Base-by-base conservation (phyloP, 2,329 filamentous ascomycete genomes). In the Aspergillus quadricinctus region DNA sequence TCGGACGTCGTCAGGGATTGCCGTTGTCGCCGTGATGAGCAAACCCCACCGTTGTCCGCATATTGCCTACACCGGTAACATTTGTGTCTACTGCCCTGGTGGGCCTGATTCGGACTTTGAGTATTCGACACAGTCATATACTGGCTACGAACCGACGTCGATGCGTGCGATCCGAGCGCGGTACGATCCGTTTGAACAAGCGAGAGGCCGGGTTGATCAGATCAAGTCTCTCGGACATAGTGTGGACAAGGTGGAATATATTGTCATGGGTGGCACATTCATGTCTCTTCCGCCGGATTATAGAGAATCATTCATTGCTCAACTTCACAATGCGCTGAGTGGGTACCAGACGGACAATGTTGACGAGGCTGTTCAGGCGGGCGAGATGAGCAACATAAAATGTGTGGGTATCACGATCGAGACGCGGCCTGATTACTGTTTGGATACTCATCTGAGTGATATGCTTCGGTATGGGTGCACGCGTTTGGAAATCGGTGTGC, bases 381-480 rank as follows among this genome's bases (percentile, higher is more conserved):
- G 92, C 52, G 92, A 96, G 76, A 94, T 96, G 89, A 96, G 92
- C 72, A 96, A 92, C 67, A 88, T 93, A 71, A 99, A 99, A 74
- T 99, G 94, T 67, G 94, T 99, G 11, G 94, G 94, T 53, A 97
- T 99, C 69, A 99, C 94, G 1, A 99, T 99, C 67, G 94, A 99
- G 77, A 99, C 94, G 3, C 82, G 94, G 35, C 94, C 94, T 0
- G 94, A 99, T 72, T 99, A 99, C 77, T 99, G 94, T 68, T 78
- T 97, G 56, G 92, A 96, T 65, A 90, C 91, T n/a, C 94, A 99
- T 73, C 80, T 99, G 31, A 92, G 90, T 28, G 90, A 89, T 66
- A 99, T 99, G 94, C 80, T 99, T 52, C 86, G 93, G n/a, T 99
- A 99, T 68, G 94, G 94, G 37, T 99, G 94, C 74, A 99, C 94